Evolutionary conservation across 2,329 filamentous ascomycete species (phyloP).

Genomic region (Pseudogymnoascus sp.): DNA sequence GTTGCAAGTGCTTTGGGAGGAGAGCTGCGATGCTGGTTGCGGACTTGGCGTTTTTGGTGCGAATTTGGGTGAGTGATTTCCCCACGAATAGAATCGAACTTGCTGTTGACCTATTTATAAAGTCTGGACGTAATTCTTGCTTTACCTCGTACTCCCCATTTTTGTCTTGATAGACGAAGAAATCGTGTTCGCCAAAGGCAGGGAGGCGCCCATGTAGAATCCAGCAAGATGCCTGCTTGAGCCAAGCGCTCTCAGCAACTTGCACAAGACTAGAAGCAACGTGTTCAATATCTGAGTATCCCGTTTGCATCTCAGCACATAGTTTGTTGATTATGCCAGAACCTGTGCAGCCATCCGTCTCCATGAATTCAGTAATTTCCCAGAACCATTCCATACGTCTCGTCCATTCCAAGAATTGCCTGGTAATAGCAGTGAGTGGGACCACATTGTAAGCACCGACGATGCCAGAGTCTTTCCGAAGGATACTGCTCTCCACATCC

Average conservation of each 20-base stretch:
- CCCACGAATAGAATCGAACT: conserved; percentile 86
- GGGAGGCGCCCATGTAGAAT: conserved; percentile 81
- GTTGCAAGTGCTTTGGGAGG: conserved; percentile 59
- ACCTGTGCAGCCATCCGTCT: conserved; percentile 50
- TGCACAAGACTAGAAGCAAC: conserved; percentile 65
- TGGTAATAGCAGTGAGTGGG: conserved; percentile 75
- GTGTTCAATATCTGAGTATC: conserved; percentile 77
- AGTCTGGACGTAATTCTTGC: conserved; percentile 61
- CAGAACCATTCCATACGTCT: conserved; percentile 81
- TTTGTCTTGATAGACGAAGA: conserved; percentile 59
- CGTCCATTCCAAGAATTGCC: conserved; percentile 81
- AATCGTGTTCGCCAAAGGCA: conserved; percentile 70
- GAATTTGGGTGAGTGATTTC: conserved; percentile 77
- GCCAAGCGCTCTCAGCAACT: conserved; percentile 80
- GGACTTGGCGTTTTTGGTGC: conserved; percentile 42
- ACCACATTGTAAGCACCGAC: conserved; percentile 93
- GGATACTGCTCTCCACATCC: conserved; percentile 71
- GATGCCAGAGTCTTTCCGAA: conserved; percentile 66
- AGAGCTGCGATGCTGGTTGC: conserved; percentile 34
- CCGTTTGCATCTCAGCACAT: conserved; percentile 70
- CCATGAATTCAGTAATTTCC: conserved; percentile 63
- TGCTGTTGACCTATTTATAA: conserved; percentile 67
- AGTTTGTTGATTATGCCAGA: conserved; percentile 71
- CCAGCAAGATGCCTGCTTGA: conserved; percentile 86
- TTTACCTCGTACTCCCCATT: conserved; percentile 51